Conservation (phyloP, 306 rosid genomes). For the Fragaria ananassa region DNA sequence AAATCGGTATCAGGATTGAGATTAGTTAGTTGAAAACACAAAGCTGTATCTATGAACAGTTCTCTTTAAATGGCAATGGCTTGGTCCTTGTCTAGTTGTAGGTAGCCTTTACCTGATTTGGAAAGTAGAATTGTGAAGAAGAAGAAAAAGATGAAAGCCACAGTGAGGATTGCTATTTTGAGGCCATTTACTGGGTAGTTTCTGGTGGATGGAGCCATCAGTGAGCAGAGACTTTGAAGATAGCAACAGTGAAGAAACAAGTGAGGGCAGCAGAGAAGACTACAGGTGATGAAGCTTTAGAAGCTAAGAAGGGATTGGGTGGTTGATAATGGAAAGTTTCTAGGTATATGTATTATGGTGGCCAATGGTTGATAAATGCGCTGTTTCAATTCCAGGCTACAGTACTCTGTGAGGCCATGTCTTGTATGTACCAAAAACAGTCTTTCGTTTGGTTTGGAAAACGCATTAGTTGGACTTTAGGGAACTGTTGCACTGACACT, state of each 20-base stretch:
- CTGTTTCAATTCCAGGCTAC: conserved; percentile 60
- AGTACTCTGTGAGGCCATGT: conserved; percentile 41
- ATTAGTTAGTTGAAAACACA: no score
- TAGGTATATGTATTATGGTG: neutral
- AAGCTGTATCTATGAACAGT: conserved; percentile 10
- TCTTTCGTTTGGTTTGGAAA: conserved; percentile 26
- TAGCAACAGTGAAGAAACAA: conserved; percentile 39
- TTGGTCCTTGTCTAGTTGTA: neutral
- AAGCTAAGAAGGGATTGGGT: conserved; percentile 25
- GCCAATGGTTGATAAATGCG: conserved; percentile 33
- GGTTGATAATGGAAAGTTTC: conserved; percentile 10
- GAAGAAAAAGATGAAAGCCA: conserved; percentile 59
- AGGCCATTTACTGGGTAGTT: conserved; percentile 30
- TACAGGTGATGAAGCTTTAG: conserved; percentile 13
- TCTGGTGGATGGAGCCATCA: conserved; percentile 45
- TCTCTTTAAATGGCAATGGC: conserved; percentile 26
- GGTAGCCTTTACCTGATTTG: conserved; percentile 46
- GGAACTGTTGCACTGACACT: conserved; percentile 40
- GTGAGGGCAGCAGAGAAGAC: neutral
- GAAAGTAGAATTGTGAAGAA: conserved; percentile 50
- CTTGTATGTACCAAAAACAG: conserved; percentile 41
- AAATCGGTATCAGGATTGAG: neutral
- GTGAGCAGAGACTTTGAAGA: neutral
- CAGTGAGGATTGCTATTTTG: conserved; percentile 40
- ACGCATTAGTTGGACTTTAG: conserved; percentile 30